Evolutionary conservation across 2,329 filamentous ascomycete genomes (phyloP), one percentile per base, ranked within the genome.

Genomic region (Arthrobotrys conoides): DNA sequence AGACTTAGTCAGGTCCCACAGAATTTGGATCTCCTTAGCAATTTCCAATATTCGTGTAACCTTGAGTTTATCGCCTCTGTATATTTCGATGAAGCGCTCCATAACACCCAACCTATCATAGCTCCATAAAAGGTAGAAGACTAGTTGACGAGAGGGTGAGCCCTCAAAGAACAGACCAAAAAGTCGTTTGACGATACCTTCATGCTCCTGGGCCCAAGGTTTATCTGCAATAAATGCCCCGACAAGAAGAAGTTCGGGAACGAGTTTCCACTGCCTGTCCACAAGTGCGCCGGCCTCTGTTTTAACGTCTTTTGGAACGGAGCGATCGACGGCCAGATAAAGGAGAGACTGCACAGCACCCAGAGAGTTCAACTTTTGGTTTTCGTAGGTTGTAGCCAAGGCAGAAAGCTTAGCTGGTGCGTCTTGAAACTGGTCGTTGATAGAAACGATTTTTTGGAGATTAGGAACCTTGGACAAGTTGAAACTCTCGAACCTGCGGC

Each of bases 51-150:
- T 82, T 12, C 81, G 80, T n/a, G 80, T 80, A 27, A 82, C 79
- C 22, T 79, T 80, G 27, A 82, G 71, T 33, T 81, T 81, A 51
- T 82, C 81, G 16, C 55, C 53, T 9, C 75, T 76, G 38, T 82
- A 81, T 65, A 81, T 80, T 51, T 94, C 91, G 49, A 95, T 90
- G 38, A 99, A 89, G 75, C 92, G 90, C 80, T 91, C 89, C 9
- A 91, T 91, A 16, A 98, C 92, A 92, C 94, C 98, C 20, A 91
- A 88, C 81, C 91, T 92, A 83, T 98, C 93, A 83, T 96, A 94
- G 81, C 92, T 91, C 94, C 95, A 98, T 5, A 97, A 86, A 75
- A 93, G 94, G 83, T 97, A 91, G 72, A 99, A 88, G 14, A 97
- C 95, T n/a, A 83, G 63, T 30, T 82, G 82, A 55, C 81, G 80